A percentile compares a stretch with the other conserved stretches of the same genome.
Conservation (phyloP, 2,329 filamentous ascomycete genomes). For the Exophiala sideris region DNA sequence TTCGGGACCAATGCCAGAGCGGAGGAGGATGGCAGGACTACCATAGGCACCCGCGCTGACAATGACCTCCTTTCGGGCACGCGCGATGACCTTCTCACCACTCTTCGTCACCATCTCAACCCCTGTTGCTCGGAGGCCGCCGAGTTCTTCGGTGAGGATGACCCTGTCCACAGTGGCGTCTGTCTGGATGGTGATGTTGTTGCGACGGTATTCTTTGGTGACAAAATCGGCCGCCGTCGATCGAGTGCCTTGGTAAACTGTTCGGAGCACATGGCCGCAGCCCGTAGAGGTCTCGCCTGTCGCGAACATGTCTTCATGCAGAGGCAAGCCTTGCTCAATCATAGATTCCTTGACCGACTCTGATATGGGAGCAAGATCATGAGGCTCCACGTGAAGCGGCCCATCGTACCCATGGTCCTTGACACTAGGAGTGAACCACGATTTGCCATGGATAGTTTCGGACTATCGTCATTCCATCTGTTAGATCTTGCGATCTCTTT, state of each 20-base stretch:
- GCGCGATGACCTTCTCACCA: slow-evolving; percentile 37
- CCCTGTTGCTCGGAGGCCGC: slow-evolving; percentile 27
- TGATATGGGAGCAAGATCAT: slow-evolving; percentile 57
- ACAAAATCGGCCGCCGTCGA: slow-evolving; percentile 54
- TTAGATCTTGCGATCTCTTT: slow-evolving; percentile 45
- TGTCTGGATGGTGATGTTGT: too few species aligned
- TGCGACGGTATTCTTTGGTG: slow-evolving; percentile 12
- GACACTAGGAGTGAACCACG: slow-evolving; percentile 52
- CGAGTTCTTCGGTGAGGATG: slow-evolving; percentile 24
- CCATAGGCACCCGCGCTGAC: slow-evolving; percentile 44
- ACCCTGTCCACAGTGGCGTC: slow-evolving; percentile 51
- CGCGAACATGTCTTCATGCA: slow-evolving; percentile 60
- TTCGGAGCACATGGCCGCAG: slow-evolving; percentile 54
- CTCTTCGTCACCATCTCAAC: slow-evolving; percentile 43
- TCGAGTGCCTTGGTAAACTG: slow-evolving; percentile 50
- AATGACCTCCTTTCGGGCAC: slow-evolving; percentile 44
- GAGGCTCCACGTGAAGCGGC: slow-evolving; percentile 54
- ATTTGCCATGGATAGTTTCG: slow-evolving; percentile 47
- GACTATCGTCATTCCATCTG: too few species aligned
- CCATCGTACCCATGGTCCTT: slow-evolving; percentile 51
- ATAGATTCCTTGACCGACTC: slow-evolving; percentile 54
- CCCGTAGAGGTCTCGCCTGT: slow-evolving; percentile 51
- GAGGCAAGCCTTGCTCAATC: slow-evolving; percentile 51
- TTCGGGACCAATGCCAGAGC: slow-evolving; percentile 51
- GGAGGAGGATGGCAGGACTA: slow-evolving; percentile 51